A percentile compares a stretch with the other conserved stretches of the same genome.
Evolutionary conservation across 2,329 filamentous ascomycete genomes (phyloP).

Genomic region (Claviceps sp.): DNA sequence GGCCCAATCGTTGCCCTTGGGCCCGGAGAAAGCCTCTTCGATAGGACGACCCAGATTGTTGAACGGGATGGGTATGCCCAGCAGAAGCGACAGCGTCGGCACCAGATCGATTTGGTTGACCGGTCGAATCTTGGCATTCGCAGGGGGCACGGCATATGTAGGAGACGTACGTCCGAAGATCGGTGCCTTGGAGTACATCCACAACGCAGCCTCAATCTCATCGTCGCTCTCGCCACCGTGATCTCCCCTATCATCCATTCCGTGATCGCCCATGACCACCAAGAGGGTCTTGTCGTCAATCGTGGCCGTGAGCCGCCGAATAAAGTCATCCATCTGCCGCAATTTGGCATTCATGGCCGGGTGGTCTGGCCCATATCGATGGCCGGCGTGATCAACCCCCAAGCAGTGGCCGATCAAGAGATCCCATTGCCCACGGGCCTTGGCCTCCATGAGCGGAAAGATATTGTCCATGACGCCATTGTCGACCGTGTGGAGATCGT

Average conservation of each 20-base stretch:
- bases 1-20: slow-evolving; percentile 54
- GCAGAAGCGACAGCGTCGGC: slow-evolving; percentile 72
- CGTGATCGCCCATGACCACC: slow-evolving; percentile 97
- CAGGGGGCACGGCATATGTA: slow-evolving; percentile 42
- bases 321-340: slow-evolving; percentile 74
- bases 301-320: slow-evolving; percentile 54
- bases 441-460: slow-evolving; percentile 60
- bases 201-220: slow-evolving; percentile 84
- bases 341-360: slow-evolving; percentile 83
- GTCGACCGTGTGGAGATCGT: slow-evolving; percentile 93
- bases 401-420: slow-evolving; percentile 89
- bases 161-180: slow-evolving; percentile 66
- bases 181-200: slow-evolving; percentile 92
- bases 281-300: slow-evolving; percentile 80
- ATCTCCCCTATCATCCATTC: slow-evolving; percentile 94
- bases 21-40: slow-evolving; percentile 77
- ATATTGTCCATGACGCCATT: slow-evolving; percentile 89
- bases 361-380: slow-evolving; percentile 89
- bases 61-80: slow-evolving; percentile 88
- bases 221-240: slow-evolving; percentile 98
- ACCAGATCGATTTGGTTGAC: slow-evolving; percentile 88
- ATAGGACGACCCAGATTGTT: slow-evolving; percentile 92
- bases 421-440: slow-evolving; percentile 66
- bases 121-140: slow-evolving; percentile 64
- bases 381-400: slow-evolving; percentile 92